These are phyloP conservation scores for Aspergillus pseudoterreus DNA, from an alignment of 2,329 filamentous ascomycete species.

Conservation along the genomic window DNA sequence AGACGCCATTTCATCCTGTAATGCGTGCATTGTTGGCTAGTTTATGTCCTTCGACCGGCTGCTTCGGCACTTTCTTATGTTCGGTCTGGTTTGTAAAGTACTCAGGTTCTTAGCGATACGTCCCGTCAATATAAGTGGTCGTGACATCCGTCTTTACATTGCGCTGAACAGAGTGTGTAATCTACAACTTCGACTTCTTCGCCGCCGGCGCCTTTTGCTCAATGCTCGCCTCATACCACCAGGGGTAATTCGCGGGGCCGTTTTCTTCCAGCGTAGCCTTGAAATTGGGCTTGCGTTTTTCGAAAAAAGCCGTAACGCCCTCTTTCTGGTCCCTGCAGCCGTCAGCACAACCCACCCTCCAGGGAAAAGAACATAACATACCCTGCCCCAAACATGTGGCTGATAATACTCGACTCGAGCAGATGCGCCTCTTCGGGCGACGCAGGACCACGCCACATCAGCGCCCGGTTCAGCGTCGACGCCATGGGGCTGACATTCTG, in stretches of 20 bases:
- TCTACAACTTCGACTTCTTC: slow-evolving; percentile 22
- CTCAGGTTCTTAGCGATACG: too few species aligned
- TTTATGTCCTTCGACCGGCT: background rate
- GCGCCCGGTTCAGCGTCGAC: slow-evolving; percentile 64
- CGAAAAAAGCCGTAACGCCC: slow-evolving; percentile 64
- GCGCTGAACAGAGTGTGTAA: background rate
- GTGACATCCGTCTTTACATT: too few species aligned
- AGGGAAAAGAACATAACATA: slow-evolving; percentile 12
- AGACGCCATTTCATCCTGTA: slow-evolving; percentile 47
- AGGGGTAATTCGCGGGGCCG: slow-evolving; percentile 60
- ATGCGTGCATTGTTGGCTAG: slow-evolving; percentile 8
- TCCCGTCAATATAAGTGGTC: too few species aligned
- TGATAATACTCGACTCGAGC: slow-evolving; percentile 53
- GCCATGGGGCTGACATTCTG: slow-evolving; percentile 63
- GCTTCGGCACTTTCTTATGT: background rate
- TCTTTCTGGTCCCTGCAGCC: slow-evolving; percentile 60
- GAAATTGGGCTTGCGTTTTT: slow-evolving; percentile 65
- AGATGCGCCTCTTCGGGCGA: slow-evolving; percentile 67
- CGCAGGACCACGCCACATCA: slow-evolving; percentile 57
- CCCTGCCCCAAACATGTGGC: slow-evolving; percentile 35
- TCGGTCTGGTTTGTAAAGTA: too few species aligned
- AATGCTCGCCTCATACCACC: slow-evolving; percentile 61
- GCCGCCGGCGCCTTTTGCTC: slow-evolving; percentile 17
- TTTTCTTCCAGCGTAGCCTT: slow-evolving; percentile 58
- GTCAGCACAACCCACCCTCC: background rate